Base-by-base conservation (phyloP, 192 early-diverging fungal species). In the Gaertneriomyces semiglobifer region DNA sequence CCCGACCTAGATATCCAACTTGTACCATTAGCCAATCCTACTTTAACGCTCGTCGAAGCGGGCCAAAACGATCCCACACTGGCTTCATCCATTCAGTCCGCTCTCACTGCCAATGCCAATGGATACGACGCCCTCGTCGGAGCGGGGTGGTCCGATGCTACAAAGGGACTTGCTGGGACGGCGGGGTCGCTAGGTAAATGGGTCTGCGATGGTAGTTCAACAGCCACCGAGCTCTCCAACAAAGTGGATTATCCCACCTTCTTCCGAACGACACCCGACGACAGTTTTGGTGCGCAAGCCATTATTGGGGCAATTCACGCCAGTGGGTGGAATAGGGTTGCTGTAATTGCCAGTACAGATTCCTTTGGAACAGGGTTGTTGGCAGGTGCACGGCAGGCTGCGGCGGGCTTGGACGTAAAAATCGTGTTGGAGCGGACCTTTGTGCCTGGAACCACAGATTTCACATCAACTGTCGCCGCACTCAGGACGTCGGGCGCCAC, bases 121-220 rank as follows among this genome's bases (percentile, higher is more conserved):
- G 18, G 44, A 7, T 55, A 62, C 6, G 38, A 41, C n/a, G 62
- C 67, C 9, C 44, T 72, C 33, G 44, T 69, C 7, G 68, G 73
- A 20, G 62, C 45, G 38, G 65, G 64, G 14, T 72, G 62, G 42
- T 67, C 64, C 1, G 57, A 52, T 4, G 11, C 64, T 52, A 72
- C 71, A 0, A 39, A 14, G 18, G 64, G 16, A 5, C 53, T 67
- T 9, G 51, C 47, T 39, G 19, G 51, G 5, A 43, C 58, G 12
- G 45, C 63, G 3, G 12, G n/a, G 6, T 56, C 43, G 7, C 60
- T 57, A 46, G 55, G 55, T 62, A 65, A 73, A 16, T 69, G 68
- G 6, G 40, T 68, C n/a, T 79, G 77, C 63, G 65, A 68, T 58
- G 77, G 77, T n/a, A 40, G 66, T 14, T 72, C 77, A 10, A 73